Base-by-base conservation (phyloP, 2,329 filamentous ascomycete species). In the Ophiostoma angusticollis region DNA sequence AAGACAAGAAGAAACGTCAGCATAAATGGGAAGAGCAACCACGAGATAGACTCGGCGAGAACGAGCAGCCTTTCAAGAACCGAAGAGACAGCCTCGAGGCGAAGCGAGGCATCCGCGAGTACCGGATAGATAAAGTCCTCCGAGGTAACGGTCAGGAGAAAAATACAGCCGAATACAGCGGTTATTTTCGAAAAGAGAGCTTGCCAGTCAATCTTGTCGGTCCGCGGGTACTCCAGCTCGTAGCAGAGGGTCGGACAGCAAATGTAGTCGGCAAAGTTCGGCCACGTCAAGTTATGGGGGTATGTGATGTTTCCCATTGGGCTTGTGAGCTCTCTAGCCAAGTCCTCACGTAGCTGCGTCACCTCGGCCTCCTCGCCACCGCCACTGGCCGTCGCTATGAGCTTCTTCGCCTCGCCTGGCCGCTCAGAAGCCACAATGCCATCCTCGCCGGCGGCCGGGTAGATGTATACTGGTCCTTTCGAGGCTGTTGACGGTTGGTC, bases 81-180 rank as follows among this genome's bases (percentile, higher is more conserved):
- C 29, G 67, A 53, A 5, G 55, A 48, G 9, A 55, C 53, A 8
- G 55, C 54, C 45, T 70, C 65, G 37, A 80, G 67, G 6, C 70
- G 67, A 9, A 49, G 41, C 0, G 63, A 67, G 13, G 85, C 84
- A 45, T 89, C 82, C 47, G 74, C 70, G 40, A 96, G 70, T 3
- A 95, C 84, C 0, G 91, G 91, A 4, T 94, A 70, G 58, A 98
- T 94, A 60, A 93, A 96, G 54, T 96, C 89, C 53, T 96, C 91
- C 2, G 82, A 89, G 4, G 81, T 84, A 43, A 95, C 71, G 11
- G 85, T 94, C 47, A 98, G 70, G 17, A 98, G 72, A 59, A 95
- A 96, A 54, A 98, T 93, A 59, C 89, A 94, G 35, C 91, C 91
- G 55, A 96, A 96, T 1, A 91, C 82, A 33, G 91, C 91, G 13